A percentile compares a stretch with the other conserved stretches of the same genome.
Conservation (phyloP, 805 yeast species). For the Kuraishia cidri region DNA sequence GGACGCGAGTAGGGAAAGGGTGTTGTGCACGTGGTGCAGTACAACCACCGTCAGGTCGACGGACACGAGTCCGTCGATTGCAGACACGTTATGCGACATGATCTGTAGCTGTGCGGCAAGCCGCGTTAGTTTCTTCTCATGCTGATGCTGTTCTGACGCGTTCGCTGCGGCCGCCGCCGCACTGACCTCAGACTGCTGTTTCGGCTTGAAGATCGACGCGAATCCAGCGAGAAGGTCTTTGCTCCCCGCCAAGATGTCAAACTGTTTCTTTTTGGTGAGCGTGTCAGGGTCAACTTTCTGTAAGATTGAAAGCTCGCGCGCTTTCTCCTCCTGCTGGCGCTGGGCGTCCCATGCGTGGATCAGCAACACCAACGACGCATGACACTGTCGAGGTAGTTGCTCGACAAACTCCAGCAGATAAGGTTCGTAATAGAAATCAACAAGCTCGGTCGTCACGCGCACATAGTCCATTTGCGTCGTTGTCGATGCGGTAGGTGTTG, state of each 20-base stretch:
- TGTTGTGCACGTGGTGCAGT: slow-evolving; percentile 57
- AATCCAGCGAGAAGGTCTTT: slow-evolving; percentile 54
- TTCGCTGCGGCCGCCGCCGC: too few relatives aligned
- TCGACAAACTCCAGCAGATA: slow-evolving; percentile 22
- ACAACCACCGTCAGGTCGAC: slow-evolving; percentile 71
- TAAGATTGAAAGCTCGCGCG: slow-evolving; percentile 27
- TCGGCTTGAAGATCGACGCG: slow-evolving; percentile 46
- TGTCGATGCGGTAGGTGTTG: not conserved
- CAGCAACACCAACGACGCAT: slow-evolving; percentile 14
- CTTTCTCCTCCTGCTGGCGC: slow-evolving; percentile 24
- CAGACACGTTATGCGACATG: slow-evolving; percentile 63
- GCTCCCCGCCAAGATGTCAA: slow-evolving; percentile 38
- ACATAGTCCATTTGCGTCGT: slow-evolving; percentile 16
- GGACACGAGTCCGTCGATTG: slow-evolving; percentile 69
- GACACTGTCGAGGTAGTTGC: slow-evolving; percentile 21
- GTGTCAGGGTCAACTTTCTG: slow-evolving; percentile 12
- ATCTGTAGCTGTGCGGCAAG: slow-evolving; percentile 77
- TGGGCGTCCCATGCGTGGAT: slow-evolving; percentile 30
- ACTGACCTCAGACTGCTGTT: too few relatives aligned
- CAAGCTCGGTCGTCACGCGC: slow-evolving; percentile 18
- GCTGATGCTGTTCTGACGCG: too few relatives aligned
- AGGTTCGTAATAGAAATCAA: slow-evolving; percentile 24
- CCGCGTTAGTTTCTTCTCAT: slow-evolving; percentile 36
- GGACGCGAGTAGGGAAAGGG: slow-evolving; percentile 46
- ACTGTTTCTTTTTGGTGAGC: slow-evolving; percentile 11